phyloP scores from a whole-genome alignment of 2,329 filamentous ascomycete species.

The Rutstroemia sydowiana region DNA sequence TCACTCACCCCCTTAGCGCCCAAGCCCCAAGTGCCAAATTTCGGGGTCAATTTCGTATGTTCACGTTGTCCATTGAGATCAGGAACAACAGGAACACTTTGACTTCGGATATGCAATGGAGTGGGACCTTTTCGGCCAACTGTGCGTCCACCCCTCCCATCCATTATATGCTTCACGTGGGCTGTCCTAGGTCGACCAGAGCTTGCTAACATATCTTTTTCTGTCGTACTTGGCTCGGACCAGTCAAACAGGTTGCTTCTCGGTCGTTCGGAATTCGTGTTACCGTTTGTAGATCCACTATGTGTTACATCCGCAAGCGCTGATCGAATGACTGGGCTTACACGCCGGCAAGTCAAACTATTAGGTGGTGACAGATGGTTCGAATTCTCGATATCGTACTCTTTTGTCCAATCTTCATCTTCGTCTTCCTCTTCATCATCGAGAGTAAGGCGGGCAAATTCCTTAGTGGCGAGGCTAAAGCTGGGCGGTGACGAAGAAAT shows the following conservation, averaged over 20 bases:
- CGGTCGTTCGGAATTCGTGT: slow-evolving; percentile 40
- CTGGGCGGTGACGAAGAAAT: slow-evolving; percentile 28
- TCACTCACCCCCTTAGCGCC: slow-evolving; percentile 75
- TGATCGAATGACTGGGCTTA: slow-evolving; percentile 46
- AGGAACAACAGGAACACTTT: slow-evolving; percentile 69
- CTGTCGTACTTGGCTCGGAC: slow-evolving; percentile 58
- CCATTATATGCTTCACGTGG: slow-evolving; percentile 64
- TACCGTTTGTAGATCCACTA: slow-evolving; percentile 34
- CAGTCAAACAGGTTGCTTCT: slow-evolving; percentile 71
- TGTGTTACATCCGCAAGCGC: slow-evolving; percentile 48
- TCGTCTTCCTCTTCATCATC: slow-evolving; percentile 49
- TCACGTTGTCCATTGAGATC: slow-evolving; percentile 49
- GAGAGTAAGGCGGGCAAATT: slow-evolving; percentile 46
- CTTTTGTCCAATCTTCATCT: slow-evolving; percentile 54
- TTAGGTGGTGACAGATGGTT: slow-evolving; percentile 53
- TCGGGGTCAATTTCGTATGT: slow-evolving; percentile 47
- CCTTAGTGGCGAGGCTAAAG: slow-evolving; percentile 29
- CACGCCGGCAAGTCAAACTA: slow-evolving; percentile 43
- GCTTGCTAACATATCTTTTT: slow-evolving; percentile 53
- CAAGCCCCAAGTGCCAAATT: slow-evolving; percentile 77
- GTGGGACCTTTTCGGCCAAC: slow-evolving; percentile 60
- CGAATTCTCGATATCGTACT: slow-evolving; percentile 43
- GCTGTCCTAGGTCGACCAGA: slow-evolving; percentile 65
- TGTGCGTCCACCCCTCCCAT: slow-evolving; percentile 62
- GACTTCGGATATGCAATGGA: slow-evolving; percentile 63